These are phyloP conservation scores for Eimeria acervulina DNA, from an alignment of 169 alveolate species.

Conservation along the genomic window DNA sequence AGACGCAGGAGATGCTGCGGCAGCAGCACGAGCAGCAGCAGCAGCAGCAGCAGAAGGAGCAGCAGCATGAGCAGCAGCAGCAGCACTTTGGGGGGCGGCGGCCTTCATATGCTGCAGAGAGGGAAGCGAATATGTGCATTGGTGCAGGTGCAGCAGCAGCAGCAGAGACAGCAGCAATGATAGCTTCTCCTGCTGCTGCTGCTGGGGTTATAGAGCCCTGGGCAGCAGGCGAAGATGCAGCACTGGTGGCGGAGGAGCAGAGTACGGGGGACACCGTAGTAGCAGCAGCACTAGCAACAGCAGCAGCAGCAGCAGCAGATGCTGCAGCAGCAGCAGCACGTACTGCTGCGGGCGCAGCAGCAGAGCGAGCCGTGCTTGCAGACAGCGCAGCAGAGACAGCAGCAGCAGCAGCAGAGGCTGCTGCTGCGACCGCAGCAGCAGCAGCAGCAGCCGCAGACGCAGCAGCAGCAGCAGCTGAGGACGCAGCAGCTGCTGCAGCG, in stretches of 20 bases:
- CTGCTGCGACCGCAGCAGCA: conserved; percentile 41
- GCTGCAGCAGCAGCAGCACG: conserved; percentile 56
- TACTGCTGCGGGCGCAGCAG: conserved; percentile 13
- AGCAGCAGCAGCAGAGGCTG: conserved; percentile 33
- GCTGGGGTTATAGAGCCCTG: neutral
- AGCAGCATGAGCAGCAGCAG: neutral
- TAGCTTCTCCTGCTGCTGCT: conserved; percentile 52
- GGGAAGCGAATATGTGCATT: neutral
- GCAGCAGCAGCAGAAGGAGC: neutral
- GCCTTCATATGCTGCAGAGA: neutral
- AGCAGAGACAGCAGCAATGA: conserved; percentile 66
- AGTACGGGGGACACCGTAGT: neutral
- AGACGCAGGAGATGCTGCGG: neutral
- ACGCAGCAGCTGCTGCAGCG: conserved; percentile 28
- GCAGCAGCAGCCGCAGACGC: conserved; percentile 20
- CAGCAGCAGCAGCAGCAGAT: conserved; percentile 63
- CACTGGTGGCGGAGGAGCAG: neutral
- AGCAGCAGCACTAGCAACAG: conserved; percentile 46
- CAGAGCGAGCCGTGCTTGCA: neutral
- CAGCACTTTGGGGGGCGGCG: neutral
- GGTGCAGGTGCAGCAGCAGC: conserved; percentile 54
- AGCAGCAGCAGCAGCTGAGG: conserved; percentile 29
- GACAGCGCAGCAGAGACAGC: conserved; percentile 45
- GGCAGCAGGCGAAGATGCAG: neutral
- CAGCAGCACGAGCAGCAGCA: conserved; percentile 7